These are phyloP conservation scores for Bombardia bombarda DNA, from an alignment of 495 filamentous ascomycete species.

Conservation along the genomic window DNA sequence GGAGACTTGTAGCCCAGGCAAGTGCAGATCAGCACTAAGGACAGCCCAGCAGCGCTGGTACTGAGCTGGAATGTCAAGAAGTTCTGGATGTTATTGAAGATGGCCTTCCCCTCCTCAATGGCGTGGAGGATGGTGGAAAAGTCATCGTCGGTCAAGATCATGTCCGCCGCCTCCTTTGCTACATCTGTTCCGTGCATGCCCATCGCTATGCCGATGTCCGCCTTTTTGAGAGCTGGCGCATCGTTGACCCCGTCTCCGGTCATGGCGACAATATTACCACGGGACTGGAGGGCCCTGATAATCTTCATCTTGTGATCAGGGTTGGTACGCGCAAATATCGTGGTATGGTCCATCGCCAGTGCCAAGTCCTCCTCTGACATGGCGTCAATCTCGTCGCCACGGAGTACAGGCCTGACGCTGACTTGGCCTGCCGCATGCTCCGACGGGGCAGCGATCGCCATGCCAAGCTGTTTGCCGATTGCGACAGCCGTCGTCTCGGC, in stretches of 20 bases:
- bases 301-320: conserved; percentile 99
- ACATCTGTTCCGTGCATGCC: conserved; percentile 92
- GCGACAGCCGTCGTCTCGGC: conserved; percentile 89
- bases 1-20: conserved; percentile 88
- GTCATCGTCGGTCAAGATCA: conserved; percentile 97
- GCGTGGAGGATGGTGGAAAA: conserved; percentile 95
- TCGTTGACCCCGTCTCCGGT: conserved; percentile 98
- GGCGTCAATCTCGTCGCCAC: conserved; percentile 81
- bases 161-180: conserved; percentile 98
- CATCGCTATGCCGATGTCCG: conserved; percentile 98
- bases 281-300: conserved; percentile 78
- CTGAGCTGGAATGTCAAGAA: conserved; percentile 98
- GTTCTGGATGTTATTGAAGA: conserved; percentile 99
- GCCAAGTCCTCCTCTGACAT: conserved; percentile 82
- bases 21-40: conserved; percentile 85
- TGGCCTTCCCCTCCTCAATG: conserved; percentile 97
- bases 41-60: conserved; percentile 89
- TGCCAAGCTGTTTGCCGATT: conserved; percentile 87
- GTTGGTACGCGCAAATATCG: conserved; percentile 91
- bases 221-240: conserved; percentile 92
- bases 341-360: conserved; percentile 74
- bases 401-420: conserved; percentile 63
- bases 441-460: conserved; percentile 53
- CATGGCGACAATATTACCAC: conserved; percentile 97
- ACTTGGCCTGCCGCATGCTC: conserved; percentile 35